phyloP scores from a whole-genome alignment of 2,329 filamentous ascomycete species.

The Macrophomina tecta region DNA sequence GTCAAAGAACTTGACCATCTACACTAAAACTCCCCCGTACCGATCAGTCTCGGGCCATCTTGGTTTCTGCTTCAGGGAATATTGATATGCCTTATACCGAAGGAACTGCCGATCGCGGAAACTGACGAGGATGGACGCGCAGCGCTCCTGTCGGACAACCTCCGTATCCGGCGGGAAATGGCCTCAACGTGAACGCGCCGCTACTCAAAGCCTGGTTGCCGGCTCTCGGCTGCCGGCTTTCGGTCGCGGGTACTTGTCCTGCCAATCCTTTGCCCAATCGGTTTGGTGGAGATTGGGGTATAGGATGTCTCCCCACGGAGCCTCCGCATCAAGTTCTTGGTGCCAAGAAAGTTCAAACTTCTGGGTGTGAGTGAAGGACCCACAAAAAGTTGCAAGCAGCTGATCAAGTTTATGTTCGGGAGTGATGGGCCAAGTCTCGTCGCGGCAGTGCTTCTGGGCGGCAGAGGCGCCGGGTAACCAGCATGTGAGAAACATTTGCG shows the following conservation, averaged over 20 bases:
- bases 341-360: background rate
- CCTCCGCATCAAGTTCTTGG: constrained; percentile 14
- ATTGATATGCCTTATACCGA: background rate
- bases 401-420: constrained; percentile 7
- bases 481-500: background rate
- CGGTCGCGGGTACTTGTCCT: background rate
- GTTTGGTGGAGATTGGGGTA: background rate
- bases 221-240: too few relatives aligned
- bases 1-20: too few relatives aligned
- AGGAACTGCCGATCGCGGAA: background rate
- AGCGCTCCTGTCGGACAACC: background rate
- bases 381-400: constrained; percentile 5
- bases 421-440: constrained; percentile 6
- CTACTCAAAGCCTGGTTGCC: too few relatives aligned
- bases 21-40: too few relatives aligned
- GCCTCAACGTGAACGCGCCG: background rate
- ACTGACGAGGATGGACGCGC: background rate
- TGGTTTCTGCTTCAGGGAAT: background rate
- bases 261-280: background rate
- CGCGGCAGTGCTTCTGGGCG: constrained; percentile 1
- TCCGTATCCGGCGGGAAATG: background rate
- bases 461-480: constrained; percentile 7
- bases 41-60: too few relatives aligned
- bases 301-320: background rate
- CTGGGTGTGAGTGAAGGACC: background rate